Evolutionary conservation across 2,329 filamentous ascomycete genomes (phyloP).

Genomic region (Exophiala sideris): DNA sequence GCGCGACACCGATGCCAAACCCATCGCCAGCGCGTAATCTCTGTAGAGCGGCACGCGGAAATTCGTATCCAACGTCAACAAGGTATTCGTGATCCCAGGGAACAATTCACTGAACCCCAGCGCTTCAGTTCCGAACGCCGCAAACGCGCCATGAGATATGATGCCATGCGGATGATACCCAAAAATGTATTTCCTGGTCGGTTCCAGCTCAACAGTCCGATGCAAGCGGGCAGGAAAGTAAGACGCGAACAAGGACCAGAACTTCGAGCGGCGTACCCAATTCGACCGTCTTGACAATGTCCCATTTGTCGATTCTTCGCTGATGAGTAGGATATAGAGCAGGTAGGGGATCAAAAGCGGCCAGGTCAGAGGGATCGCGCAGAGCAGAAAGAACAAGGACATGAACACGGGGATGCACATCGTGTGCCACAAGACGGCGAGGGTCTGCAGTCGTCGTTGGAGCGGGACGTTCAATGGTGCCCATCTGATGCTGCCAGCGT

Average conservation of each 20-base stretch:
- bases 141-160: slow-evolving; percentile 93
- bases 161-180: slow-evolving; percentile 98
- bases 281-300: slow-evolving; percentile 70
- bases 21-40: slow-evolving; percentile 88
- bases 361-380: slow-evolving; percentile 89
- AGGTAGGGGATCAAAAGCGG: slow-evolving; percentile 74
- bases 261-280: slow-evolving; percentile 65
- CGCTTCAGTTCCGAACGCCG: slow-evolving; percentile 84
- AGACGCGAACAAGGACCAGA: slow-evolving; percentile 86
- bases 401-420: slow-evolving; percentile 68
- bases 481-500: slow-evolving; percentile 64
- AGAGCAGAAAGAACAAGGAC: slow-evolving; percentile 83
- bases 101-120: slow-evolving; percentile 84
- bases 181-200: slow-evolving; percentile 89
- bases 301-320: slow-evolving; percentile 72
- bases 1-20: slow-evolving; percentile 81
- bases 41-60: slow-evolving; percentile 92
- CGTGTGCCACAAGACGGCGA: slow-evolving; percentile 72
- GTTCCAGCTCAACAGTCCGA: slow-evolving; percentile 73
- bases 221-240: slow-evolving; percentile 91
- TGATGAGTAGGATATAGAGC: slow-evolving; percentile 72
- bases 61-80: slow-evolving; percentile 92
- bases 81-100: slow-evolving; percentile 88
- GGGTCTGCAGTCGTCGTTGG: slow-evolving; percentile 69
- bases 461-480: slow-evolving; percentile 75